Conservation (phyloP, 2,329 filamentous ascomycete genomes). For the Verticillium alfalfae region DNA sequence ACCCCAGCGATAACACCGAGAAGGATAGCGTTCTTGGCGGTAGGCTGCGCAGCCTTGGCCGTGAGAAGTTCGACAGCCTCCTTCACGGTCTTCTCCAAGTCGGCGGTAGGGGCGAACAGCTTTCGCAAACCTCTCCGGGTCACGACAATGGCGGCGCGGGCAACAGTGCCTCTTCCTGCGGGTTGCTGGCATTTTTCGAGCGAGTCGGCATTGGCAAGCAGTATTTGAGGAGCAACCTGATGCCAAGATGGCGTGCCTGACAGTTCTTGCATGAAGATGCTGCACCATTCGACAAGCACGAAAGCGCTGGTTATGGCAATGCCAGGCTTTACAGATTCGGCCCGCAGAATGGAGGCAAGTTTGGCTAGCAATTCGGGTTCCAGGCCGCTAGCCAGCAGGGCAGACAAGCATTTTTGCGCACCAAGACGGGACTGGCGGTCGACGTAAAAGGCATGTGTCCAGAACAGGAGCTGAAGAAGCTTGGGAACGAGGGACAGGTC, state of each 20-base stretch:
- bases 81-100: constrained; percentile 55
- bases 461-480: constrained; percentile 71
- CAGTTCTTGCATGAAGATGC: constrained; percentile 68
- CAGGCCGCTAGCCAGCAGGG: constrained; percentile 54
- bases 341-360: constrained; percentile 62
- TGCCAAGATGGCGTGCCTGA: constrained; percentile 58
- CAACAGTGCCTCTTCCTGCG: constrained; percentile 58
- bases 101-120: constrained; percentile 55
- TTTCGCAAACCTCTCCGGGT: constrained; percentile 76
- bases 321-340: constrained; percentile 69
- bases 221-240: constrained; percentile 57
- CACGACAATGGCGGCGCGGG: constrained; percentile 68
- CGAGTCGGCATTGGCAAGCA: constrained; percentile 64
- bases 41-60: constrained; percentile 58
- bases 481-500: constrained; percentile 42
- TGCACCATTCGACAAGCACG: constrained; percentile 86
- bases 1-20: constrained; percentile 87
- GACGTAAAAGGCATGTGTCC: constrained; percentile 80
- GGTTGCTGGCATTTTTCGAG: constrained; percentile 72
- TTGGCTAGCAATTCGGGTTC: constrained; percentile 55
- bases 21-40: constrained; percentile 67
- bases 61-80: constrained; percentile 63
- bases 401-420: constrained; percentile 72
- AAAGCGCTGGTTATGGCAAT: constrained; percentile 80
- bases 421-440: constrained; percentile 80